A percentile compares a stretch with the other conserved stretches of the same genome.
phyloP scores from a whole-genome alignment of 192 early-diverging fungal species.

The Umbelopsis sp. region DNA sequence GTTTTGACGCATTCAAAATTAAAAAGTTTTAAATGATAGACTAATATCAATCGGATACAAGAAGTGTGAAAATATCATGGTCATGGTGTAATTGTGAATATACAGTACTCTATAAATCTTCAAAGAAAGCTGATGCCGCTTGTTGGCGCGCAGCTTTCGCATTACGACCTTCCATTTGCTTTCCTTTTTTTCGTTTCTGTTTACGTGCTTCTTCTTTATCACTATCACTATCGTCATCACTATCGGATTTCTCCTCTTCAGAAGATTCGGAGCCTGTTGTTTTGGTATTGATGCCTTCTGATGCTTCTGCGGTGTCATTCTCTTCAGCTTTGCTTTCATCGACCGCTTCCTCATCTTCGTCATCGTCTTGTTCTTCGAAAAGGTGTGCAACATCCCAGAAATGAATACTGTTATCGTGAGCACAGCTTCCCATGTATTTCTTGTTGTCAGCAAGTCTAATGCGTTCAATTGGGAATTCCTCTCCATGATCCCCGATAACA shows the following conservation, averaged over 20 bases:
- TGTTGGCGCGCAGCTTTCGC: background rate
- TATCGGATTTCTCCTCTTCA: slow-evolving; percentile 30
- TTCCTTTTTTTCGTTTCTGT: slow-evolving; percentile 26
- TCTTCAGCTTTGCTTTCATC: slow-evolving; percentile 48
- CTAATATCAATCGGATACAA: background rate
- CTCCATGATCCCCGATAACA: slow-evolving; percentile 82
- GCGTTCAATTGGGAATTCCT: slow-evolving; percentile 87
- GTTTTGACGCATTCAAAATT: background rate
- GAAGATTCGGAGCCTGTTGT: slow-evolving; percentile 17
- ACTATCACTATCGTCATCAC: slow-evolving; percentile 22
- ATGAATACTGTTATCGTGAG: slow-evolving; percentile 84
- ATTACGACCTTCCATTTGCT: slow-evolving; percentile 12
- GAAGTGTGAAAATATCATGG: background rate
- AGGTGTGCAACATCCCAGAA: slow-evolving; percentile 87
- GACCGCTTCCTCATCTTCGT: slow-evolving; percentile 48
- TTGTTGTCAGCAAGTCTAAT: slow-evolving; percentile 72
- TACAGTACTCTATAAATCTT: slow-evolving; percentile 21
- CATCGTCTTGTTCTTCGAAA: slow-evolving; percentile 44
- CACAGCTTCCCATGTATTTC: slow-evolving; percentile 76
- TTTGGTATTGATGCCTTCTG: background rate
- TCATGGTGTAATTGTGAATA: background rate
- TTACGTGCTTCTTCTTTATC: slow-evolving; percentile 26
- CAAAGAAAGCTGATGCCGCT: slow-evolving; percentile 17
- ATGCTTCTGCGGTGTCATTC: slow-evolving; percentile 13
- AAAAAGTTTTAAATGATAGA: slow-evolving; percentile 2